These are phyloP conservation scores for Globisporangium splendens DNA, from an alignment of 352 stramenopile genomes.

Conservation along the genomic window DNA sequence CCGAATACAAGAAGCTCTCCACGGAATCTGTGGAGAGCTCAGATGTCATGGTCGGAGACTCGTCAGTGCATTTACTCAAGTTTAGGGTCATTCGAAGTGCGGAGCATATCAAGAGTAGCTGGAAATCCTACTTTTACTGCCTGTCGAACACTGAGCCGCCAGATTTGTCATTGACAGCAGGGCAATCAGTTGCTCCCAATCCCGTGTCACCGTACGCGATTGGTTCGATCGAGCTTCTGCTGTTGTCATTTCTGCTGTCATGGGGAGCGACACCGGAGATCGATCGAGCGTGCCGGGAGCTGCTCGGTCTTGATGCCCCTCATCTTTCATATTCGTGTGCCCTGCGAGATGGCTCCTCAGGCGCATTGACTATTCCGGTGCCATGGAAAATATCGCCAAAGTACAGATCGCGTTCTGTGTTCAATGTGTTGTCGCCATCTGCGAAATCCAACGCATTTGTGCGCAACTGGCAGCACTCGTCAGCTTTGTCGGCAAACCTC, in stretches of 20 bases:
- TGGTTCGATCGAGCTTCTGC: conserved; percentile 62
- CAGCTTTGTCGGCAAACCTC: conserved; percentile 57
- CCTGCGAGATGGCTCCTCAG: conserved; percentile 44
- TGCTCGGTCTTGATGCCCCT: conserved; percentile 55
- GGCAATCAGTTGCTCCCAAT: not conserved
- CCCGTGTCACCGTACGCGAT: conserved; percentile 52
- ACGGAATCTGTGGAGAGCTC: conserved; percentile 42
- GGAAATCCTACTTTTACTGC: conserved; percentile 55
- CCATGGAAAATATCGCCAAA: conserved; percentile 33
- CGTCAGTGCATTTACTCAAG: conserved; percentile 55
- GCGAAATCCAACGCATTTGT: conserved; percentile 30
- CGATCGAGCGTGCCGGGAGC: conserved; percentile 49
- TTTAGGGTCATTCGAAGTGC: conserved; percentile 64
- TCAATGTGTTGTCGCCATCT: conserved; percentile 14
- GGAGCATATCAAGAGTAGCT: conserved; percentile 66
- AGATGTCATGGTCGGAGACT: conserved; percentile 50
- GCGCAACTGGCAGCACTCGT: conserved; percentile 75
- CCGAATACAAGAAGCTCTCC: conserved; percentile 20
- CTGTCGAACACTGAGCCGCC: conserved; percentile 16
- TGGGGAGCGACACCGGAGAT: conserved; percentile 67
- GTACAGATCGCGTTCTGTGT: not conserved
- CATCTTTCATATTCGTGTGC: conserved; percentile 64
- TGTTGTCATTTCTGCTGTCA: conserved; percentile 73
- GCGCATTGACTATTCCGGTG: conserved; percentile 68
- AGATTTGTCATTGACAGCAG: not conserved